Evolutionary conservation across 768 basidiomycete species (phyloP).

Genomic region (Mycena sanguinolenta): DNA sequence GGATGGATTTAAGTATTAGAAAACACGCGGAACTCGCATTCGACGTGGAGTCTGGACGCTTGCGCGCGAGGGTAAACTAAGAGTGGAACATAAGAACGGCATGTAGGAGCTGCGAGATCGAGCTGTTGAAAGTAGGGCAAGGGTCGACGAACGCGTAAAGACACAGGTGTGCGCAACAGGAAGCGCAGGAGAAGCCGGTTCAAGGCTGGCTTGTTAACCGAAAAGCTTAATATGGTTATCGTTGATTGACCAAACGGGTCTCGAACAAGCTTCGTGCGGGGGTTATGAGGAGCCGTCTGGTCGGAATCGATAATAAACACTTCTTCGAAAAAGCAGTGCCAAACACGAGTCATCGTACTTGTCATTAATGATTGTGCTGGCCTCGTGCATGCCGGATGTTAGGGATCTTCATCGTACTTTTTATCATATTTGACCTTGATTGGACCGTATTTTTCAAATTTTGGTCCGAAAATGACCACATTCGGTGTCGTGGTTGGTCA

Average conservation of each 20-base stretch:
- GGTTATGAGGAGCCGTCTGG: slow-evolving; percentile 26
- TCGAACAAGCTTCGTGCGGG: slow-evolving; percentile 32
- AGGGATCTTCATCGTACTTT: no score
- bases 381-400: slow-evolving; percentile 37
- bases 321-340: slow-evolving; percentile 30
- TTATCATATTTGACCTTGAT: no score
- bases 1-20: slow-evolving; percentile 60
- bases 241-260: slow-evolving; percentile 44
- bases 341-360: slow-evolving; percentile 38
- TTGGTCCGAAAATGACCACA: no score
- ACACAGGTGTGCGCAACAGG: slow-evolving; percentile 42
- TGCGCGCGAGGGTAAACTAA: slow-evolving; percentile 56
- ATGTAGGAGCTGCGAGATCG: slow-evolving; percentile 70
- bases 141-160: slow-evolving; percentile 52
- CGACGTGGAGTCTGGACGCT: slow-evolving; percentile 44
- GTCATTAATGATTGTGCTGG: slow-evolving; percentile 35
- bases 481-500: no score
- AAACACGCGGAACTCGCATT: slow-evolving; percentile 49
- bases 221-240: slow-evolving; percentile 58
- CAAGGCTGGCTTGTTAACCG: slow-evolving; percentile 47
- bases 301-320: slow-evolving; percentile 35
- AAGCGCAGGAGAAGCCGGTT: slow-evolving; percentile 40
- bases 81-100: slow-evolving; percentile 60
- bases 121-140: slow-evolving; percentile 50
- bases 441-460: no score